Evolutionary conservation across 2,329 filamentous ascomycete species (phyloP).

Genomic region (Botrytis pseudocinerea): DNA sequence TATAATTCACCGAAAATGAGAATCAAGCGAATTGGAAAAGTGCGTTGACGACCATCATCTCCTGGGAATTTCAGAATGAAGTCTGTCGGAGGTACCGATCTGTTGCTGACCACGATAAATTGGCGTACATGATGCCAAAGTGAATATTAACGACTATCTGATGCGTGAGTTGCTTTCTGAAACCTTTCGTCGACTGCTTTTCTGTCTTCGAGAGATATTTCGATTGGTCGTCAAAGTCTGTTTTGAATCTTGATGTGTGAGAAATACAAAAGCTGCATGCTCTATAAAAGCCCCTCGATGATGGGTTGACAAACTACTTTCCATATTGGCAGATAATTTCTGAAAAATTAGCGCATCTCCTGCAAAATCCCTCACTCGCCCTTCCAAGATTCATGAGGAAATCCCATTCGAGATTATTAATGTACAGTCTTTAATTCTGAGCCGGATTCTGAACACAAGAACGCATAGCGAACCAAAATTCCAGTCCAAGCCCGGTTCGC

Average conservation of each 20-base stretch:
- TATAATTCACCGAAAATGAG: rapidly evolving
- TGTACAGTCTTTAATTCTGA: neutral
- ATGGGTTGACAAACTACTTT: neutral
- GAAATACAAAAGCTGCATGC: neutral
- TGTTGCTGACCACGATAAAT: neutral
- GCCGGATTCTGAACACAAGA: too few species aligned
- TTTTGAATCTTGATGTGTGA: neutral
- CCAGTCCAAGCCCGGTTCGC: neutral
- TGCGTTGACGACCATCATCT: too few species aligned
- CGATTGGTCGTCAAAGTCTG: neutral
- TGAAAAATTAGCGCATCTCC: neutral
- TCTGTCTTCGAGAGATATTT: neutral
- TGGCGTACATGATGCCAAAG: neutral
- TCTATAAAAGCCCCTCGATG: rapidly evolving
- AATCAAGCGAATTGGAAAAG: neutral
- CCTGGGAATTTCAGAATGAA: neutral
- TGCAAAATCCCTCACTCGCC: neutral
- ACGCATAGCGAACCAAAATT: too few species aligned
- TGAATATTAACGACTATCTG: neutral
- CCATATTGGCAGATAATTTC: neutral
- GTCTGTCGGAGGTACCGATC: neutral
- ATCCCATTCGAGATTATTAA: neutral
- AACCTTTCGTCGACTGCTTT: neutral
- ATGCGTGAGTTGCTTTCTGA: neutral
- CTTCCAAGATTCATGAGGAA: neutral